Percentiles rank a stretch among this genome's conserved stretches.
Conservation (phyloP, 352 stramenopile genomes). For the Elongisporangium prolatum region DNA sequence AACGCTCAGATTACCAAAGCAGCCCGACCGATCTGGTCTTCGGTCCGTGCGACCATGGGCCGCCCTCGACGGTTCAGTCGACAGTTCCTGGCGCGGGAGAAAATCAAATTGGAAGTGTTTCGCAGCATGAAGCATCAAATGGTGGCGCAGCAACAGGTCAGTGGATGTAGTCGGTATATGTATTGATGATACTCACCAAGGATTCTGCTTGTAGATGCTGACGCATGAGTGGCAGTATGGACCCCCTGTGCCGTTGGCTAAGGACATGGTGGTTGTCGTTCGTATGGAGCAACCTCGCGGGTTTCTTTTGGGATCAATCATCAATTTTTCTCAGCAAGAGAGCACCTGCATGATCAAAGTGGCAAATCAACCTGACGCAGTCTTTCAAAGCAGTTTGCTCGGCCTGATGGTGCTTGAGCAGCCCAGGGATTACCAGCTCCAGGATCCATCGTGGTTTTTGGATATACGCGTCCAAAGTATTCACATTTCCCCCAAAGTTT, state of each 20-base stretch:
- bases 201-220: conserved; percentile 1
- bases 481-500: background rate
- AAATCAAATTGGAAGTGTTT: conserved; percentile 58
- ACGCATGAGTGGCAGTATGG: background rate
- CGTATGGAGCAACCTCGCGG: conserved; percentile 25
- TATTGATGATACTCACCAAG: background rate
- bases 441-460: conserved; percentile 7
- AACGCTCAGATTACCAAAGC: conserved; percentile 35
- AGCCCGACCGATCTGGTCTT: conserved; percentile 68
- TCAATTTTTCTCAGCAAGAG: conserved; percentile 18
- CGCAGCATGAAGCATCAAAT: conserved; percentile 33
- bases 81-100: conserved; percentile 64
- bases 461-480: background rate
- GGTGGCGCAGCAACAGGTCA: conserved; percentile 11
- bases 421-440: conserved; percentile 1
- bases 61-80: conserved; percentile 59
- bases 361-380: conserved; percentile 18
- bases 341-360: conserved; percentile 29
- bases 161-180: conserved; percentile 1
- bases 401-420: conserved; percentile 50
- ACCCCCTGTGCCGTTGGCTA: background rate
- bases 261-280: conserved; percentile 14
- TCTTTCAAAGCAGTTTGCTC: conserved; percentile 33
- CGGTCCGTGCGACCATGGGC: conserved; percentile 70
- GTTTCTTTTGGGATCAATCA: conserved; percentile 34